Conservation (phyloP, 1,284 basidiomycete species). For the Anthracocystis walkeri region DNA sequence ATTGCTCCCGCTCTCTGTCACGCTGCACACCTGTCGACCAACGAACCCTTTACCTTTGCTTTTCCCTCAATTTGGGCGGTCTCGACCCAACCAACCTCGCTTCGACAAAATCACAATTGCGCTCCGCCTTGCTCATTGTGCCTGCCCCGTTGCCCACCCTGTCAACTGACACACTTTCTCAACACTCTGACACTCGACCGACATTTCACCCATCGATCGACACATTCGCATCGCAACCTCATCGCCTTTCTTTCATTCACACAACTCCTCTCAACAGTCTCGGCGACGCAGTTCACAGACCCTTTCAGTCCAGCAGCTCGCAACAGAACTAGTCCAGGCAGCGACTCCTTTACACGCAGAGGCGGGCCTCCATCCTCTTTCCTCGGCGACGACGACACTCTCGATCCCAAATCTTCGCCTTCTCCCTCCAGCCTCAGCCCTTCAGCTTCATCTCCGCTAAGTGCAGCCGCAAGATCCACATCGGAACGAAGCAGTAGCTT, state of each 20-base stretch:
- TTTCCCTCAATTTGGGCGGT: not conserved
- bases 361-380: constrained; percentile 17
- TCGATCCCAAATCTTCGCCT: constrained; percentile 47
- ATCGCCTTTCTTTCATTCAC: not conserved
- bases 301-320: constrained; percentile 43
- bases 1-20: not conserved
- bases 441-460: constrained; percentile 36
- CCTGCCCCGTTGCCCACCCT: not conserved
- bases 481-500: constrained; percentile 34
- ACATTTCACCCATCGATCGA: not conserved
- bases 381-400: constrained; percentile 38
- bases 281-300: constrained; percentile 47
- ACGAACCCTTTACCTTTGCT: constrained; percentile 6
- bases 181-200: not conserved
- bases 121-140: not conserved
- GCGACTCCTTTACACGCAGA: constrained; percentile 15
- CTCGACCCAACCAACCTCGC: constrained; percentile 8
- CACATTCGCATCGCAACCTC: not conserved
- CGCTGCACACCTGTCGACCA: not conserved
- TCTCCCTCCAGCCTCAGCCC: constrained; percentile 30
- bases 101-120: constrained; percentile 1
- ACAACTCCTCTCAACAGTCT: constrained; percentile 17
- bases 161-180: constrained; percentile 1
- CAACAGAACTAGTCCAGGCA: constrained; percentile 25
- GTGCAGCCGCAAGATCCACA: constrained; percentile 22